These are phyloP conservation scores for Solanum pennellii DNA, from an alignment of 257 asterid genomes.

Conservation along the genomic window DNA sequence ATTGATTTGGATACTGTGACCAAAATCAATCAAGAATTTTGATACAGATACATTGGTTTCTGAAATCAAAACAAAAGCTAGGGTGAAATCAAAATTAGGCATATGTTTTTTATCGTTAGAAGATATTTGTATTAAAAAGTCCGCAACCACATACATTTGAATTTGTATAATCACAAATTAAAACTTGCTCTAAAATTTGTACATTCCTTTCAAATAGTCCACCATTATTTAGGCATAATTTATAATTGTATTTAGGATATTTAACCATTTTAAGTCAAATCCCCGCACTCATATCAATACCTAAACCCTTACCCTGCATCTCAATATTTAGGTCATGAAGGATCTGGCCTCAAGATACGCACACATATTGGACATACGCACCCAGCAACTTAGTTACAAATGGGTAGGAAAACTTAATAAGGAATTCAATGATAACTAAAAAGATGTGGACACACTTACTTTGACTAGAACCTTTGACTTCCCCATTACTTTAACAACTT, in stretches of 20 bases:
- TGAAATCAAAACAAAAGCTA: not conserved
- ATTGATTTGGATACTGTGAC: not conserved
- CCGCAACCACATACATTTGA: not conserved
- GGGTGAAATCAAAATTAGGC: not conserved
- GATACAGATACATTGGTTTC: not conserved
- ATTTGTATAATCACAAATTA: not conserved
- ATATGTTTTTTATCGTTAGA: not conserved
- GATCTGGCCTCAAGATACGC: not conserved
- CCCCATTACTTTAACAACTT: slow-evolving; percentile 98
- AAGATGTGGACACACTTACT: slow-evolving; percentile 28
- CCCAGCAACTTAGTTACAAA: not conserved
- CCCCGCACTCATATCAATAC: not conserved
- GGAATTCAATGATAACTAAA: not conserved
- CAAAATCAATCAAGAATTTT: not conserved
- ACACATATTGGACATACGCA: not conserved
- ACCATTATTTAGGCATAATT: not conserved
- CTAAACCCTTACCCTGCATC: not conserved
- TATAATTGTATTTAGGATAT: not conserved
- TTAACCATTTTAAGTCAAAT: not conserved
- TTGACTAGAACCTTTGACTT: slow-evolving; percentile 90
- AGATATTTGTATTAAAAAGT: not conserved
- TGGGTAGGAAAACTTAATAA: not conserved
- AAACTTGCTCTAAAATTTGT: not conserved
- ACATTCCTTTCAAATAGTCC: not conserved
- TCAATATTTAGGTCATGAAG: not conserved